Conservation (phyloP, 148 eudicot genomes). For the Camellia lanceoleosa region DNA sequence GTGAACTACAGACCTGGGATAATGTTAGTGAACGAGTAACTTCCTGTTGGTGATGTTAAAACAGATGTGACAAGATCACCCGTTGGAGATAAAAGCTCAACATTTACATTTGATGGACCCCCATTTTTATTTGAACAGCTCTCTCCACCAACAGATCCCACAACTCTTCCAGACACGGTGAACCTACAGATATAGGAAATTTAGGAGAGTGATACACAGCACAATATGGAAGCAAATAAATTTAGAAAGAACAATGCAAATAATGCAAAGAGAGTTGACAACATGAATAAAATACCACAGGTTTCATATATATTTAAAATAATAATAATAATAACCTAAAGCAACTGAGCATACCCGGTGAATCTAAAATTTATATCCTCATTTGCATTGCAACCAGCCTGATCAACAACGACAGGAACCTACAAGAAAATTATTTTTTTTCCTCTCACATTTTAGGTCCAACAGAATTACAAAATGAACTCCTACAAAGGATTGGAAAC, state of each 20-base stretch:
- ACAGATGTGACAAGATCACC: conserved; percentile 71
- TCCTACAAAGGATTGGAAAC: neutral
- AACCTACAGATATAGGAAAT: conserved; percentile 47
- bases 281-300: neutral
- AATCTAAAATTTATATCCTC: conserved; percentile 93
- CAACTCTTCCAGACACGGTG: conserved; percentile 77
- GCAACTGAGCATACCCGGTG: conserved; percentile 66
- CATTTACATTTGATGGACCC: conserved; percentile 83
- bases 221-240: neutral
- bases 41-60: conserved; percentile 65
- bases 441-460: conserved; percentile 20
- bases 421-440: conserved; percentile 23
- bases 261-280: conserved; percentile 9
- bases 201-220: conserved; percentile 6
- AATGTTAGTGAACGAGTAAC: conserved; percentile 67
- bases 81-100: conserved; percentile 66
- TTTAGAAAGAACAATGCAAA: neutral
- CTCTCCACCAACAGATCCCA: conserved; percentile 83
- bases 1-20: conserved; percentile 60
- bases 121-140: conserved; percentile 69
- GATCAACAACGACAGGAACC: conserved; percentile 82
- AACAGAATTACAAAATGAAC: conserved; percentile 10
- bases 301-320: neutral
- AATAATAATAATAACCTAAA: neutral
- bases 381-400: conserved; percentile 89